phyloP scores from a whole-genome alignment of 208 protist species.

The Trypanosoma caninum region DNA sequence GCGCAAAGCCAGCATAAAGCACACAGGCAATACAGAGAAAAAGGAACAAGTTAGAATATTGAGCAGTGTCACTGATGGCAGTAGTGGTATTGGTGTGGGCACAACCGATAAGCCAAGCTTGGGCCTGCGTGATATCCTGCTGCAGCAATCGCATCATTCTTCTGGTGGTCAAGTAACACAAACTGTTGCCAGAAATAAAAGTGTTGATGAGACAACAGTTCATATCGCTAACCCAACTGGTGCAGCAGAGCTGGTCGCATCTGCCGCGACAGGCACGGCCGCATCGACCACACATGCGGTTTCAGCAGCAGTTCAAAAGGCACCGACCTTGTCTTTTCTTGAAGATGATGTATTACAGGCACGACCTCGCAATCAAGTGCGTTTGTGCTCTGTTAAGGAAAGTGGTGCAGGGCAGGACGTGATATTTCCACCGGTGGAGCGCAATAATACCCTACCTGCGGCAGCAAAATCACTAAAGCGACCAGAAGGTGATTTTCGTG shows the following conservation, averaged over 20 bases:
- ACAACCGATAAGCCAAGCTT: conserved; percentile 16
- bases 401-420: no score
- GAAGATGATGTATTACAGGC: no score
- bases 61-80: conserved; percentile 31
- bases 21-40: not conserved
- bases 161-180: not conserved
- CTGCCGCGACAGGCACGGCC: no score
- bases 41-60: conserved; percentile 17
- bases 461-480: not conserved
- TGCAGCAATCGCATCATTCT: not conserved
- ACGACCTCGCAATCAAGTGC: no score
- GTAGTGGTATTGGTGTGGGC: conserved; percentile 36
- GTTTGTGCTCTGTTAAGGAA: no score
- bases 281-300: no score
- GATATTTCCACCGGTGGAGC: not conserved
- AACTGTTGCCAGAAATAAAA: not conserved
- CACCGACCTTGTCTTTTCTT: no score
- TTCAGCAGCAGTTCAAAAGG: no score
- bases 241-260: not conserved
- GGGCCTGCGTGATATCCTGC: conserved; percentile 18
- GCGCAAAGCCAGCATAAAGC: conserved; percentile 9
- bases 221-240: not conserved
- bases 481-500: conserved; percentile 1
- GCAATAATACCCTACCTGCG: not conserved
- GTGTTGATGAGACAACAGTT: not conserved